phyloP scores from a whole-genome alignment of 164 flowering plant genomes.

The Umbellularia californica region DNA sequence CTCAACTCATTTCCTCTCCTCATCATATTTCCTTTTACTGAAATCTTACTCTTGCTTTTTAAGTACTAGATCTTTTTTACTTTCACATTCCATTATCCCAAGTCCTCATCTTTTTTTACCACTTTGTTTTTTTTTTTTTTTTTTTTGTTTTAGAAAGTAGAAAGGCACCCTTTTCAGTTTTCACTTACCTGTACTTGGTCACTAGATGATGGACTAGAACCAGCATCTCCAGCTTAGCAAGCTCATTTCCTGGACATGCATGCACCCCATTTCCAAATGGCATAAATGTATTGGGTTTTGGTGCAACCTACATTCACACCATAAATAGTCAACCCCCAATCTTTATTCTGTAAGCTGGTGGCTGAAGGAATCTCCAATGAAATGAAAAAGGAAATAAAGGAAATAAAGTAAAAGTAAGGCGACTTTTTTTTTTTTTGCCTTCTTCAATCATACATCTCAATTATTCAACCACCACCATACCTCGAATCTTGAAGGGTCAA shows the following conservation, averaged over 20 bases:
- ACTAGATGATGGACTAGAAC: conserved; percentile 54
- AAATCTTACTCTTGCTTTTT: neutral
- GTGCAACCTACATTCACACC: conserved; percentile 42
- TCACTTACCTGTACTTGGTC: conserved; percentile 60
- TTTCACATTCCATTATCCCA: too few relatives aligned
- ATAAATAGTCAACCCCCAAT: neutral
- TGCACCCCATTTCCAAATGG: conserved; percentile 81
- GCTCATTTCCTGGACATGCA: conserved; percentile 83
- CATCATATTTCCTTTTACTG: neutral
- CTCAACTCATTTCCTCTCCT: neutral
- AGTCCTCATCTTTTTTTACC: too few relatives aligned
- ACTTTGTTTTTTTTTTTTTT: too few relatives aligned
- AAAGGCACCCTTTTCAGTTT: neutral
- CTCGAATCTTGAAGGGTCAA: conserved; percentile 91
- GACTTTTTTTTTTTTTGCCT: neutral
- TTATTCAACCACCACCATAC: conserved; percentile 25
- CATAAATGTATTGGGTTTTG: conserved; percentile 66
- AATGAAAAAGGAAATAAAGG: neutral
- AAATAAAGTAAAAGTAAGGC: too few relatives aligned
- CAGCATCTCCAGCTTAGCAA: conserved; percentile 75
- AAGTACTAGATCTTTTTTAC: too few relatives aligned
- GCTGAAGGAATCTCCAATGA: neutral
- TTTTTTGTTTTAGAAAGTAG: neutral
- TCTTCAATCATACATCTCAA: neutral
- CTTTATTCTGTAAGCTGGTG: too few relatives aligned